Evolutionary conservation across 768 basidiomycete species (phyloP).

Genomic region (Kwoniella sp.): DNA sequence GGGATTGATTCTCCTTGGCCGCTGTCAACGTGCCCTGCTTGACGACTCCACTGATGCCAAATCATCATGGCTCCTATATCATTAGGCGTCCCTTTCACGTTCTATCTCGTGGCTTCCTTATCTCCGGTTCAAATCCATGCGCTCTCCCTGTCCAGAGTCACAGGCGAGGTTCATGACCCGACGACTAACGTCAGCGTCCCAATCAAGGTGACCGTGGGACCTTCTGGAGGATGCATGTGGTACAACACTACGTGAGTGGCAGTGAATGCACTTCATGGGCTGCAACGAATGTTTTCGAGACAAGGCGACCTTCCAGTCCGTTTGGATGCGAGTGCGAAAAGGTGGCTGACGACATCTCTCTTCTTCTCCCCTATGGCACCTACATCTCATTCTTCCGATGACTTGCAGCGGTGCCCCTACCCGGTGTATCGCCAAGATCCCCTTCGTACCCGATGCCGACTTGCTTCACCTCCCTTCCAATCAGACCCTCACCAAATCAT

Average conservation of each 20-base stretch:
- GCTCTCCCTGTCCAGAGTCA: constrained; percentile 6
- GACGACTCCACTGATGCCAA: too few species aligned
- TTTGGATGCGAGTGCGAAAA: neutral
- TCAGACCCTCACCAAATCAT: neutral
- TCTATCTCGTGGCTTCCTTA: constrained; percentile 6
- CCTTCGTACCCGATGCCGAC: constrained; percentile 6
- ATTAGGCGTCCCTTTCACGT: constrained; percentile 9
- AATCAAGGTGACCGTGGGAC: constrained; percentile 8
- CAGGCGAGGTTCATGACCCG: neutral
- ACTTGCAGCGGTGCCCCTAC: neutral
- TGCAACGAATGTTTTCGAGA: neutral
- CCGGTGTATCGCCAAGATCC: constrained; percentile 5
- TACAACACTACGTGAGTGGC: constrained; percentile 14
- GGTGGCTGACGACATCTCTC: neutral
- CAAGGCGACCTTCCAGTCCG: neutral
- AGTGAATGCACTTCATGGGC: too few species aligned
- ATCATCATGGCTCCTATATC: too few species aligned
- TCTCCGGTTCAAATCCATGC: neutral
- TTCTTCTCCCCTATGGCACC: too few species aligned
- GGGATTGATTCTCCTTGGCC: neutral
- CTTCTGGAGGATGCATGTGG: constrained; percentile 12
- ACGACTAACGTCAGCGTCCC: neutral
- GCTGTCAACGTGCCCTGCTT: too few species aligned
- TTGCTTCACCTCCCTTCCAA: constrained; percentile 3
- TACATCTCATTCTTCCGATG: too few species aligned